Evolutionary conservation across 805 yeast genomes (phyloP).

Genomic region (Danielia reshetovae): DNA sequence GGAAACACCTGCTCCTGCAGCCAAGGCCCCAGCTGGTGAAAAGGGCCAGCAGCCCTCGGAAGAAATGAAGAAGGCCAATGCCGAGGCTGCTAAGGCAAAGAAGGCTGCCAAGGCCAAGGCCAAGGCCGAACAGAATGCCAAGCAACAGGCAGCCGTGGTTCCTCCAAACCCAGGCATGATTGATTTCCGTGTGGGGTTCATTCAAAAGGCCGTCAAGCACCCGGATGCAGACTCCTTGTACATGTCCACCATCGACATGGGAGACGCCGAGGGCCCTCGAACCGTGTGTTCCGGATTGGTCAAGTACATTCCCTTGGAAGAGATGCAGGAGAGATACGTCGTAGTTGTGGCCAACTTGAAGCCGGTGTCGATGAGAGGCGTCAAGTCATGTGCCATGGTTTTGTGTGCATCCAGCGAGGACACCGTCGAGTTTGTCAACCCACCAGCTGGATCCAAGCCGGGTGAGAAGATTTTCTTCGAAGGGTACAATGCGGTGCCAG

Average conservation of each 20-base stretch:
- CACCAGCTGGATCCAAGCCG: constrained; percentile 88
- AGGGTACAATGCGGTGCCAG: constrained; percentile 85
- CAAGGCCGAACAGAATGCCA: constrained; percentile 47
- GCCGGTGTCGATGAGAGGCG: constrained; percentile 98
- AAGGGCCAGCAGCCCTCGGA: constrained; percentile 24
- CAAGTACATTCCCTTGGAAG: constrained; percentile 83
- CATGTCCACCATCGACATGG: constrained; percentile 94
- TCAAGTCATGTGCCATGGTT: constrained; percentile 95
- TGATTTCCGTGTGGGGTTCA: constrained; percentile 93
- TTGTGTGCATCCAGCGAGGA: constrained; percentile 80
- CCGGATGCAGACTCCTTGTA: constrained; percentile 97
- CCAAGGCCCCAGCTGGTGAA: constrained; percentile 8
- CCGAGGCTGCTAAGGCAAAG: constrained; percentile 62
- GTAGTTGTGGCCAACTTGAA: constrained; percentile 92
- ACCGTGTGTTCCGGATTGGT: constrained; percentile 97
- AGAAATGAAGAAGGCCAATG: constrained; percentile 41
- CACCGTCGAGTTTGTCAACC: constrained; percentile 85
- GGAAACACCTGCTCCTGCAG: constrained; percentile 36
- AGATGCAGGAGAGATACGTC: constrained; percentile 90
- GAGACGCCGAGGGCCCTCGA: constrained; percentile 96
- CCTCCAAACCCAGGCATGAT: constrained; percentile 80
- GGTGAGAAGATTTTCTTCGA: constrained; percentile 97
- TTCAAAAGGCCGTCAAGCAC: constrained; percentile 93
- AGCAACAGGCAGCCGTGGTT: constrained; percentile 49
- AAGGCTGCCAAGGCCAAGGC: constrained; percentile 61